phyloP scores from a whole-genome alignment of 1,139 yeast species.

The Geotrichum bryndzae region DNA sequence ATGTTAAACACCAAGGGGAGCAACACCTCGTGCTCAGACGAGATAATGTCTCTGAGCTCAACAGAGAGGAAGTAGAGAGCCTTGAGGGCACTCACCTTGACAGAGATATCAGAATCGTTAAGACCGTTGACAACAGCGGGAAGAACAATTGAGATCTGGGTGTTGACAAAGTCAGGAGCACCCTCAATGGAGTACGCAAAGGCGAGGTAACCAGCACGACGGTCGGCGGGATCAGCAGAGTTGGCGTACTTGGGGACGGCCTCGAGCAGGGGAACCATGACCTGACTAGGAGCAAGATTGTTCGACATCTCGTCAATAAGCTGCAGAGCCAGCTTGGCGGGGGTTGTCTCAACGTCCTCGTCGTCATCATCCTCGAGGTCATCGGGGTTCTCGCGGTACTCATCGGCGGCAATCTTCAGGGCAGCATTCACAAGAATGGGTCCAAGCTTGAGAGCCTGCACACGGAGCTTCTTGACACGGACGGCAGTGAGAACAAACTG shows the following conservation, averaged over 20 bases:
- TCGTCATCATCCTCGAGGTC: slow-evolving; percentile 77
- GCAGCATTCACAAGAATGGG: slow-evolving; percentile 72
- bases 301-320: slow-evolving; percentile 71
- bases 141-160: slow-evolving; percentile 66
- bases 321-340: slow-evolving; percentile 73
- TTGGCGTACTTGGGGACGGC: slow-evolving; percentile 56
- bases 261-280: slow-evolving; percentile 71
- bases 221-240: slow-evolving; percentile 64
- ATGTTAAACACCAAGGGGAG: slow-evolving; percentile 82
- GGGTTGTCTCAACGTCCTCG: slow-evolving; percentile 85
- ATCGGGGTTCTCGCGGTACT: slow-evolving; percentile 53
- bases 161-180: slow-evolving; percentile 84
- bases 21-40: slow-evolving; percentile 73
- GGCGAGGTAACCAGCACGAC: slow-evolving; percentile 82
- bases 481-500: slow-evolving; percentile 79
- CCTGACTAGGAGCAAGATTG: slow-evolving; percentile 89
- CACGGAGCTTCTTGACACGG: slow-evolving; percentile 54
- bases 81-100: slow-evolving; percentile 80
- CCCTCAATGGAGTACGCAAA: slow-evolving; percentile 84
- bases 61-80: slow-evolving; percentile 72
- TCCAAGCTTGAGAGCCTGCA: slow-evolving; percentile 65
- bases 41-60: slow-evolving; percentile 78
- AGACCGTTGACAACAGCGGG: slow-evolving; percentile 71
- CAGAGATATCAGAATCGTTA: slow-evolving; percentile 69
- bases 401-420: slow-evolving; percentile 73